A percentile compares a stretch with the other conserved stretches of the same genome.
Conservation (phyloP, 306 rosid genomes). For the Canavalia gladiata region DNA sequence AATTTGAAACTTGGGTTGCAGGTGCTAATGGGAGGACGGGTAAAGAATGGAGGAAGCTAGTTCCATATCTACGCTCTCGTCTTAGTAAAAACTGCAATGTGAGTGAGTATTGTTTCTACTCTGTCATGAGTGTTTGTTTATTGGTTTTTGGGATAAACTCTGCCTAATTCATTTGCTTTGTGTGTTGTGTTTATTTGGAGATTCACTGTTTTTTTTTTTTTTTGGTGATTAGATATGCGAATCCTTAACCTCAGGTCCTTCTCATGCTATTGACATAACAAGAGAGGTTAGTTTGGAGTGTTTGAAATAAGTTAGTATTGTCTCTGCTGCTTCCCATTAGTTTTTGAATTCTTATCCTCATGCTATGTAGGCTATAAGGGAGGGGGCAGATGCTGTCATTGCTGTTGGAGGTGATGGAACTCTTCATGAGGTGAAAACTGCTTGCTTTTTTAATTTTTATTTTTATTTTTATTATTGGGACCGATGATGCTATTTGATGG, state of each 20-base stretch:
- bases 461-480: neutral
- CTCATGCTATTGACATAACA: slow-evolving; percentile 92
- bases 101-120: slow-evolving; percentile 46
- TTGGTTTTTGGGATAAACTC: neutral
- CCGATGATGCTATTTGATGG: slow-evolving; percentile 14
- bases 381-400: slow-evolving; percentile 91
- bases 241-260: slow-evolving; percentile 91
- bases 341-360: slow-evolving; percentile 27
- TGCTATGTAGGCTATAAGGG: slow-evolving; percentile 77
- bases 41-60: slow-evolving; percentile 89
- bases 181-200: slow-evolving; percentile 22
- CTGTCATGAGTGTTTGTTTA: slow-evolving; percentile 17
- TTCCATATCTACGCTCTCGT: slow-evolving; percentile 87
- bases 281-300: slow-evolving; percentile 75
- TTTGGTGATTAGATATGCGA: slow-evolving; percentile 73
- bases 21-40: slow-evolving; percentile 94
- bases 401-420: slow-evolving; percentile 99
- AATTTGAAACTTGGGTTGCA: slow-evolving; percentile 53
- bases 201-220: slow-evolving; percentile 23
- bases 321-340: slow-evolving; percentile 5
- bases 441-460: slow-evolving; percentile 1
- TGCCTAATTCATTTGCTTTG: slow-evolving; percentile 40
- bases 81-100: slow-evolving; percentile 81
- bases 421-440: slow-evolving; percentile 82
- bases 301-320: slow-evolving; percentile 35